A percentile compares a stretch with the other conserved stretches of the same genome.
phyloP scores from a whole-genome alignment of 139 green algal genomes.

The Chlorella sorokiniana region DNA sequence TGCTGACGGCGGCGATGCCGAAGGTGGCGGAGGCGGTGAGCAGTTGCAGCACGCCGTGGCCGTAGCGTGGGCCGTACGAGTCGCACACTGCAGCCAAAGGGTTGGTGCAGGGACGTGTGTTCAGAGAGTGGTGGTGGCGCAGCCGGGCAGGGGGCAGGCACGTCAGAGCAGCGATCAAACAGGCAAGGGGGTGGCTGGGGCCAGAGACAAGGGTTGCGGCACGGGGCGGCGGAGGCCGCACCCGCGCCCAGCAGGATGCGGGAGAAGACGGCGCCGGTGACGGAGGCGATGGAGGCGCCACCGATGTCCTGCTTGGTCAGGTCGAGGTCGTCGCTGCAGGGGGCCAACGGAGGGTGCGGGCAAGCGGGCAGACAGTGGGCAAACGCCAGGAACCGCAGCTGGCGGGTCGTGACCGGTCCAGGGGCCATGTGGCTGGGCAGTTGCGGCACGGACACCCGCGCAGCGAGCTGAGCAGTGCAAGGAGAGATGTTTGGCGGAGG shows the following conservation, averaged over 20 bases:
- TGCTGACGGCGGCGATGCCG: conserved; percentile 51
- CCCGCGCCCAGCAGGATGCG: conserved; percentile 47
- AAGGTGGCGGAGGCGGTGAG: conserved; percentile 43
- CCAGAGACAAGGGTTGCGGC: background rate
- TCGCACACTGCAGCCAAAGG: conserved; percentile 64
- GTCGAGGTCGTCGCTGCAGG: conserved; percentile 70
- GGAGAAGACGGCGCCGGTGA: conserved; percentile 55
- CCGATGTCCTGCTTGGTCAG: conserved; percentile 70
- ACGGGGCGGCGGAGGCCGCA: background rate
- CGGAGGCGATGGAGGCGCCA: conserved; percentile 47
- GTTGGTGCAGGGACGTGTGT: background rate
- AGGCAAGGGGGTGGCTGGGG: background rate
- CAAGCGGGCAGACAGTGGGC: background rate
- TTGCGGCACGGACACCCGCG: background rate
- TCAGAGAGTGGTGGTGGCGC: no score
- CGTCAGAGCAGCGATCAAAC: background rate
- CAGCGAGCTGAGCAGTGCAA: background rate
- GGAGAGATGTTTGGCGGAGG: background rate
- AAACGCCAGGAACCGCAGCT: no score
- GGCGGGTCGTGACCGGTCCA: background rate
- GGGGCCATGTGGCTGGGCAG: background rate
- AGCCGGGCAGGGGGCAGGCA: background rate
- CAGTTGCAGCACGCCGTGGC: conserved; percentile 43
- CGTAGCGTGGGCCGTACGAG: conserved; percentile 79
- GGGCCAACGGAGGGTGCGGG: background rate